phyloP scores from a whole-genome alignment of 192 early-diverging fungal genomes.

The Diversispora eburnea region DNA sequence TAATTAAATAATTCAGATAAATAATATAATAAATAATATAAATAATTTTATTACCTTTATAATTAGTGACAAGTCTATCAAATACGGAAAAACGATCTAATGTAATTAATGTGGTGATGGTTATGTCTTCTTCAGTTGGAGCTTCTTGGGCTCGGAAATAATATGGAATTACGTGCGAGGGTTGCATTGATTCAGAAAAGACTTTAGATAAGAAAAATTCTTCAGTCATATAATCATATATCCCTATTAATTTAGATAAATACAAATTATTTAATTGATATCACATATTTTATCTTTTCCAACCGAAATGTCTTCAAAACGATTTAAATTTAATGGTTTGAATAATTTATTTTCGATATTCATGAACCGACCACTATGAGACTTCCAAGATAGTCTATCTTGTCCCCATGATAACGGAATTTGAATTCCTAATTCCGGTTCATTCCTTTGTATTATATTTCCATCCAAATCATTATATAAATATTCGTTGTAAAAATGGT shows the following conservation, averaged over 20 bases:
- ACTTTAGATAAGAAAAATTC: constrained; percentile 57
- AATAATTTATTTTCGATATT: background rate
- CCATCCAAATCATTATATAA: background rate
- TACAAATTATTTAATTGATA: background rate
- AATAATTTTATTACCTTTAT: constrained; percentile 38
- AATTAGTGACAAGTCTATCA: constrained; percentile 47
- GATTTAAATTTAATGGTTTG: background rate
- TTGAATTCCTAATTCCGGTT: background rate
- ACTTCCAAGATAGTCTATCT: constrained; percentile 5
- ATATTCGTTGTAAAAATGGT: constrained; percentile 8
- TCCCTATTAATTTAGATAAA: background rate
- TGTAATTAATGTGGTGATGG: constrained; percentile 56
- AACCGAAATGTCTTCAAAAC: no score
- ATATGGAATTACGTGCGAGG: constrained; percentile 59
- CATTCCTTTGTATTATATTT: constrained; percentile 4
- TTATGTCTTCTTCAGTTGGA: constrained; percentile 54
- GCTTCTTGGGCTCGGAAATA: constrained; percentile 48
- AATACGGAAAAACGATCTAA: constrained; percentile 54
- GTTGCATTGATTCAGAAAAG: constrained; percentile 56
- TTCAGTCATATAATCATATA: constrained; percentile 33
- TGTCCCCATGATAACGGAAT: background rate
- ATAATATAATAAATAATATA: background rate
- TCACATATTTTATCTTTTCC: background rate
- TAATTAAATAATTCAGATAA: background rate
- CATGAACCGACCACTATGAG: background rate